A percentile compares a stretch with the other conserved stretches of the same genome.
These are phyloP conservation scores for Colletotrichum chlorophyti DNA, from an alignment of 2,329 filamentous ascomycete genomes.

Conservation along the genomic window DNA sequence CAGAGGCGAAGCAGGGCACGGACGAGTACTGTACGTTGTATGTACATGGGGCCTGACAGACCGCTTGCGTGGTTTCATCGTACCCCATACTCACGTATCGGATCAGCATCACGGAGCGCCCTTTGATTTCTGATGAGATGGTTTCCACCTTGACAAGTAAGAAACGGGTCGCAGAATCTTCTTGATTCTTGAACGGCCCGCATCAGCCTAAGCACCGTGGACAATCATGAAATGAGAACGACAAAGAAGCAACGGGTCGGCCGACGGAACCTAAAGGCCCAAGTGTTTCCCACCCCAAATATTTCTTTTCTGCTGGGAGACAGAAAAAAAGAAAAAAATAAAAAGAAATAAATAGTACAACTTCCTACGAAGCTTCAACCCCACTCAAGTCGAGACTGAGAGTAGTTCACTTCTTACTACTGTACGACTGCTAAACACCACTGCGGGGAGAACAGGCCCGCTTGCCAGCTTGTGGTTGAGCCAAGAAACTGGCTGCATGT, in stretches of 20 bases:
- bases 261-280: neutral
- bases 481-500: neutral
- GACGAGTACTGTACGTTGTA: neutral
- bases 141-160: neutral
- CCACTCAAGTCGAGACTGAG: neutral
- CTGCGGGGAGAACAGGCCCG: neutral
- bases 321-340: neutral
- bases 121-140: conserved; percentile 9
- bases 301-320: no score
- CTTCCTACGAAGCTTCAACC: neutral
- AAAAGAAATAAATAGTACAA: neutral
- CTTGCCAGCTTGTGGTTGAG: neutral
- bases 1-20: neutral
- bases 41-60: neutral
- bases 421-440: neutral
- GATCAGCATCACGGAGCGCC: conserved; percentile 14
- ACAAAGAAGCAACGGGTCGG: conserved; percentile 5
- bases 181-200: neutral
- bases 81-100: conserved; percentile 3
- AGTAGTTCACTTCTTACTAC: no score
- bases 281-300: neutral
- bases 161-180: conserved; percentile 6
- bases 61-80: neutral
- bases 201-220: conserved; percentile 1
- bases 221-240: neutral